Evolutionary conservation across 2,329 filamentous ascomycete genomes (phyloP).

Genomic region (Gremmenia infestans): DNA sequence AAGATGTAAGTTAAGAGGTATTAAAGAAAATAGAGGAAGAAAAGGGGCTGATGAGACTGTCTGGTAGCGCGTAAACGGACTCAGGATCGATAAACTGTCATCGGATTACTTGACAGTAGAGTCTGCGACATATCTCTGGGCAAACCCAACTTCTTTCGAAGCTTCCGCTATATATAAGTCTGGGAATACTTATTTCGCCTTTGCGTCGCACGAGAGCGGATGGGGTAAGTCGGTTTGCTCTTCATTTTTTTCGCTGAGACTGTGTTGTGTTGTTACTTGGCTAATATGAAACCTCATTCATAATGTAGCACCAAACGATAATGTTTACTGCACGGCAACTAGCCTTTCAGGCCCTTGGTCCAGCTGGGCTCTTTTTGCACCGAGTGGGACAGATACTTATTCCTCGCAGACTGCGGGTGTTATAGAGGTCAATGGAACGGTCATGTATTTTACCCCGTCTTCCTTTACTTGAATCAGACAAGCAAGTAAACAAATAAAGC

Average conservation of each 20-base stretch:
- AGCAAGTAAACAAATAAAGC: background rate
- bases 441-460: conserved; percentile 19
- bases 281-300: background rate
- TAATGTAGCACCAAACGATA: conserved; percentile 49
- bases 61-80: conserved; percentile 47
- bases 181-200: conserved; percentile 58
- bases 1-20: conserved; percentile 45
- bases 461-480: background rate
- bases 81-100: conserved; percentile 52
- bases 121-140: conserved; percentile 43
- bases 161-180: conserved; percentile 59
- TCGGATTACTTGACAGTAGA: conserved; percentile 51
- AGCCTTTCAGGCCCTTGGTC: conserved; percentile 57
- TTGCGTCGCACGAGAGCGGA: conserved; percentile 52
- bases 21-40: too few relatives aligned
- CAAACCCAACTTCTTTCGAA: conserved; percentile 46
- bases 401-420: conserved; percentile 57
- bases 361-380: conserved; percentile 53
- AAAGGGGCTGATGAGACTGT: background rate
- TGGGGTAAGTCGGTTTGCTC: conserved; percentile 18
- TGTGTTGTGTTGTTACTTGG: conserved; percentile 21
- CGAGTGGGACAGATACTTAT: conserved; percentile 52
- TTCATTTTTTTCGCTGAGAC: background rate
- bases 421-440: conserved; percentile 37
- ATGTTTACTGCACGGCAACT: conserved; percentile 55